phyloP scores from a whole-genome alignment of 495 filamentous ascomycete genomes.

The Xylaria scruposa region DNA sequence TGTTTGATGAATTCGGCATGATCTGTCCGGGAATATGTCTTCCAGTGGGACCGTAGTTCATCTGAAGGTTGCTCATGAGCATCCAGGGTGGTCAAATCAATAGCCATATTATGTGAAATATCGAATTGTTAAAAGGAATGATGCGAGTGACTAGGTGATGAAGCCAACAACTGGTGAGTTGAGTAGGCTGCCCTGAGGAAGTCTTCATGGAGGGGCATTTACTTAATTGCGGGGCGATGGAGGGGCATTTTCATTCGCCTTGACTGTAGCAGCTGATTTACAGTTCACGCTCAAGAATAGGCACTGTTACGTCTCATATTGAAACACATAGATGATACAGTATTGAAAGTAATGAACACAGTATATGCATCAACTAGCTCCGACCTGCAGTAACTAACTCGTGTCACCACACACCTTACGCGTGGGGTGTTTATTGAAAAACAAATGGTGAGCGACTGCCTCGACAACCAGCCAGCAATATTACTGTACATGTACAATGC shows the following conservation, averaged over 20 bases:
- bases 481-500: conserved; percentile 1
- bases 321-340: neutral
- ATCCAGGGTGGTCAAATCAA: conserved; percentile 61
- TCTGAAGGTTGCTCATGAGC: conserved; percentile 75
- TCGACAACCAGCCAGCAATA: conserved; percentile 25
- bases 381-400: neutral
- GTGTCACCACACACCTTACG: conserved; percentile 18
- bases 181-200: neutral
- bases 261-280: neutral
- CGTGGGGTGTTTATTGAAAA: conserved; percentile 40
- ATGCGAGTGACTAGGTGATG: neutral
- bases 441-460: conserved; percentile 31
- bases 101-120: conserved; percentile 38
- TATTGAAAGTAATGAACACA: neutral
- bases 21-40: conserved; percentile 55
- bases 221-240: conserved; percentile 17
- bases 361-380: neutral
- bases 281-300: neutral
- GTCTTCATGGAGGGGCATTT: conserved; percentile 25
- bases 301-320: neutral
- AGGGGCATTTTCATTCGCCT: conserved; percentile 7
- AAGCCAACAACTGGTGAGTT: neutral
- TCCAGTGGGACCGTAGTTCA: conserved; percentile 67
- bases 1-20: conserved; percentile 46
- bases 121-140: neutral